These are phyloP conservation scores for Lolium rigidum DNA, from an alignment of 176 grass and related monocot species.

Conservation along the genomic window DNA sequence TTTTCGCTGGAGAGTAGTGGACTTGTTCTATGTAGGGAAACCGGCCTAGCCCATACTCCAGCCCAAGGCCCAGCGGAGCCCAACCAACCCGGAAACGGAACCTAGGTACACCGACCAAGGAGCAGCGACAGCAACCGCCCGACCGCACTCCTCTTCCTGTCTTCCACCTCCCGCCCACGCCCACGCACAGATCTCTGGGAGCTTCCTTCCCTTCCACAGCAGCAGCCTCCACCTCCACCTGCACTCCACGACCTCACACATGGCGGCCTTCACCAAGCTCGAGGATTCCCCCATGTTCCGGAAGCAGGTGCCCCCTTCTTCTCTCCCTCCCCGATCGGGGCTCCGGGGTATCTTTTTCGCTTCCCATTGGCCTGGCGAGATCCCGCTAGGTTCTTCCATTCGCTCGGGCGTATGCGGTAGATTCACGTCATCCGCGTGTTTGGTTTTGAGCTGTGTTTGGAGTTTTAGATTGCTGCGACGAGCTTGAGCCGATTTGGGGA, in stretches of 20 bases:
- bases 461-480: background rate
- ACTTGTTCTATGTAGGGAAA: background rate
- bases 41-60: background rate
- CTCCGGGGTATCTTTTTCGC: background rate
- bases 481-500: slow-evolving; percentile 5
- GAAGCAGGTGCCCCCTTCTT: slow-evolving; percentile 64
- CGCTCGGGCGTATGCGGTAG: background rate
- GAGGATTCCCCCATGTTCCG: slow-evolving; percentile 99
- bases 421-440: background rate
- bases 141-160: slow-evolving; percentile 33
- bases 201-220: slow-evolving; percentile 26
- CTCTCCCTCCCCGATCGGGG: slow-evolving; percentile 6
- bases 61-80: background rate
- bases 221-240: slow-evolving; percentile 21
- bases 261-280: slow-evolving; percentile 90
- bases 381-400: slow-evolving; percentile 1
- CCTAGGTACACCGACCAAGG: slow-evolving; percentile 3
- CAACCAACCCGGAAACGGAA: background rate
- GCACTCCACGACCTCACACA: slow-evolving; percentile 31
- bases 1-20: background rate
- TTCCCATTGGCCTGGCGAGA: slow-evolving; percentile 15
- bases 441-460: slow-evolving; percentile 1
- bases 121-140: slow-evolving; percentile 23
- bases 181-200: slow-evolving; percentile 55
- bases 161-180: slow-evolving; percentile 47